Percentiles rank a stretch among this genome's conserved stretches.
Evolutionary conservation across 2,329 filamentous ascomycete species (phyloP).

Genomic region (Xylariales sp.): DNA sequence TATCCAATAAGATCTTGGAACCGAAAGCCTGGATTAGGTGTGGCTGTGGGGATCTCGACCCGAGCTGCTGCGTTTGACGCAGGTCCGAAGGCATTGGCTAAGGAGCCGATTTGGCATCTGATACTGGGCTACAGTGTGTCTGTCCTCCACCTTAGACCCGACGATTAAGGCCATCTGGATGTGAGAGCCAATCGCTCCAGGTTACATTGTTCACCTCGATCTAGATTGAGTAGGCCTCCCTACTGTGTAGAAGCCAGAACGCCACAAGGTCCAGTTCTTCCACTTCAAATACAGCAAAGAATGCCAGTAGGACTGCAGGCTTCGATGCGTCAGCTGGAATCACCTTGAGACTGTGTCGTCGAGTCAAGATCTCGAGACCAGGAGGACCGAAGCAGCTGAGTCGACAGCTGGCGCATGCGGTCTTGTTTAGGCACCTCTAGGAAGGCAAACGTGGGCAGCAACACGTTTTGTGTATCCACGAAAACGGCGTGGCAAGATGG

Average conservation of each 20-base stretch:
- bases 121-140: not conserved
- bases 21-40: not conserved
- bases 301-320: too few species aligned
- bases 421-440: not conserved
- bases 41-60: constrained; percentile 1
- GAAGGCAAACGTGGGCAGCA: not conserved
- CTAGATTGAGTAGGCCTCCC: not conserved
- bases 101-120: not conserved
- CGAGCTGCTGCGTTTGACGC: constrained; percentile 1
- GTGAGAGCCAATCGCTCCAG: not conserved
- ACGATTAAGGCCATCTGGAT: not conserved
- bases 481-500: too few species aligned
- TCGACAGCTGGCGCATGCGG: not conserved
- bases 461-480: not conserved
- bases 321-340: too few species aligned
- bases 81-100: constrained; percentile 1
- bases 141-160: not conserved
- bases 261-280: too few species aligned
- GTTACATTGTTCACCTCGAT: not conserved
- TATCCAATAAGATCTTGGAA: not conserved
- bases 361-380: too few species aligned
- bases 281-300: too few species aligned
- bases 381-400: not conserved
- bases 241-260: too few species aligned
- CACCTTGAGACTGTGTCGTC: too few species aligned